These are phyloP conservation scores for Ogataea dorogensis DNA, from an alignment of 805 yeast species.

Conservation along the genomic window DNA sequence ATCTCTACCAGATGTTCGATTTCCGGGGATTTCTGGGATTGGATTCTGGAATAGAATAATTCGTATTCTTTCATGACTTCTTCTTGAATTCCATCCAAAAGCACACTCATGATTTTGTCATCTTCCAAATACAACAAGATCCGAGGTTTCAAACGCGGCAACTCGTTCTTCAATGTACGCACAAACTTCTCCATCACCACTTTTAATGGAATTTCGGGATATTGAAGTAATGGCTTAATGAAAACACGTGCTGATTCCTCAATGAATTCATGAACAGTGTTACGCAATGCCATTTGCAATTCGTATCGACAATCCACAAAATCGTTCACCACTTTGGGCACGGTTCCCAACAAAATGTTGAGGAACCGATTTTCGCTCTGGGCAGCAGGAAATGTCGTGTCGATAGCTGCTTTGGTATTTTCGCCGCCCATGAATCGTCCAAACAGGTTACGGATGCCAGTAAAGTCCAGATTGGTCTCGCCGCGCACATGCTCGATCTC, in stretches of 20 bases:
- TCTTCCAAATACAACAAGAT: constrained; percentile 59
- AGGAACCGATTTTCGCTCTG: constrained; percentile 17
- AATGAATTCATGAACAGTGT: constrained; percentile 67
- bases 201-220: constrained; percentile 16
- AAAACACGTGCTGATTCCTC: constrained; percentile 51
- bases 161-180: constrained; percentile 46
- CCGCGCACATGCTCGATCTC: constrained; percentile 75
- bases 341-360: constrained; percentile 47
- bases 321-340: constrained; percentile 76
- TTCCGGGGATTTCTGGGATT: constrained; percentile 28
- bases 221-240: constrained; percentile 42
- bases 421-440: constrained; percentile 32
- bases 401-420: constrained; percentile 20
- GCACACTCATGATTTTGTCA: constrained; percentile 44
- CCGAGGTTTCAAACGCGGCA: constrained; percentile 56
- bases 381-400: constrained; percentile 21
- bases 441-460: constrained; percentile 59
- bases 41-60: constrained; percentile 40
- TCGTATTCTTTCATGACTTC: constrained; percentile 58
- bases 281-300: constrained; percentile 68
- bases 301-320: constrained; percentile 77
- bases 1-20: constrained; percentile 58
- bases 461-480: constrained; percentile 77
- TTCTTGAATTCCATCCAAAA: constrained; percentile 67
- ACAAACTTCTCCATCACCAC: constrained; percentile 39